A percentile compares a stretch with the other conserved stretches of the same genome.
phyloP scores from a whole-genome alignment of 148 eudicot genomes.

The Rhododendron kiyosumense region DNA sequence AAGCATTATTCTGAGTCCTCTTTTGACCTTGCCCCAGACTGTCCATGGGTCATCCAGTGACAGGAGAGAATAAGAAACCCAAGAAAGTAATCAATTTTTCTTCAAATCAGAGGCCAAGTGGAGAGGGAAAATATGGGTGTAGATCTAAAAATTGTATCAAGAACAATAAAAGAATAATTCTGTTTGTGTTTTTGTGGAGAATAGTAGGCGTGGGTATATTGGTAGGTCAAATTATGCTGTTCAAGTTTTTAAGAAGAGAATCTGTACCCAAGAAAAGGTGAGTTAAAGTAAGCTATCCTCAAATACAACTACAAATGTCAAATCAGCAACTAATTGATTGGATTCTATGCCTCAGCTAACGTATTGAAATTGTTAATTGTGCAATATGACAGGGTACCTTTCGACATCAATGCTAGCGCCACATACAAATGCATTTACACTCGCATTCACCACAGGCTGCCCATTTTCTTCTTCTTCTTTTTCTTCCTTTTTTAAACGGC shows the following conservation, averaged over 20 bases:
- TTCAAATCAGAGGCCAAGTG: background rate
- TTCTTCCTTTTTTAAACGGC: too few species aligned
- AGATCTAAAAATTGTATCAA: background rate
- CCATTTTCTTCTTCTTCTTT: background rate
- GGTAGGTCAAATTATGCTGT: background rate
- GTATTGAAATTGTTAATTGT: background rate
- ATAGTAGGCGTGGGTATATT: background rate
- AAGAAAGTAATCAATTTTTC: background rate
- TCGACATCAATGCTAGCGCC: background rate
- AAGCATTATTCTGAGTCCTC: background rate
- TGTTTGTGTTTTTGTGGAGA: background rate
- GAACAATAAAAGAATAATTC: background rate
- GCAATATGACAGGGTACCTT: background rate
- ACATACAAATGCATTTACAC: background rate
- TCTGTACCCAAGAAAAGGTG: background rate
- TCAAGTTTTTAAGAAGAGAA: background rate
- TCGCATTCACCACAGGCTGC: background rate
- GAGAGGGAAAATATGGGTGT: background rate
- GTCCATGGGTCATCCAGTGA: background rate
- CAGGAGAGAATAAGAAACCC: conserved; percentile 1
- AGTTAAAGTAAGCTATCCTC: background rate
- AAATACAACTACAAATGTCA: background rate
- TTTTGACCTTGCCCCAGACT: background rate
- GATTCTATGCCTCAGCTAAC: background rate
- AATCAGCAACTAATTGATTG: background rate